Evolutionary conservation across 2,329 filamentous ascomycete genomes (phyloP).

Genomic region (Trichophyton simii): DNA sequence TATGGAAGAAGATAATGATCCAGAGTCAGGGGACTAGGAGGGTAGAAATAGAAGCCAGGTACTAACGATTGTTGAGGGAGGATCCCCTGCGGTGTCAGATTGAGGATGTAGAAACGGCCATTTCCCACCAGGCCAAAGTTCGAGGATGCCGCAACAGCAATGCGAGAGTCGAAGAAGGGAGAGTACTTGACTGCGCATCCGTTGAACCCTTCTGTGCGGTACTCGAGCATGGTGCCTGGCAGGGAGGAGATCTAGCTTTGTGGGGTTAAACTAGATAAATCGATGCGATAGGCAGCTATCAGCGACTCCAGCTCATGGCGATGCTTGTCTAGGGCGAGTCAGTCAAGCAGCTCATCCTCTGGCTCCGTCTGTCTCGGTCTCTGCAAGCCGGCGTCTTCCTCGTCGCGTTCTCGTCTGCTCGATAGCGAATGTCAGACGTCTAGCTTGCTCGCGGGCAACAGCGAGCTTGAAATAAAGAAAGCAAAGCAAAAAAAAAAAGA

Average conservation of each 20-base stretch:
- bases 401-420: neutral
- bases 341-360: neutral
- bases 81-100: conserved; percentile 70
- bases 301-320: neutral
- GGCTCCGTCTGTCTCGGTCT: neutral
- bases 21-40: neutral
- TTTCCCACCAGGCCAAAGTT: conserved; percentile 98
- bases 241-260: neutral
- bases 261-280: neutral
- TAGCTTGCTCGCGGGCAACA: neutral
- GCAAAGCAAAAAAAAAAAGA: neutral
- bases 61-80: conserved; percentile 65
- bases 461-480: neutral
- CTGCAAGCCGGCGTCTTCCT: neutral
- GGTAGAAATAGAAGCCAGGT: conserved; percentile 13
- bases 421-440: too few relatives aligned
- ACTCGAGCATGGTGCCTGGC: conserved; percentile 64
- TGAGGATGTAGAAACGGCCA: conserved; percentile 74
- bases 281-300: neutral
- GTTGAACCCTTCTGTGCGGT: conserved; percentile 84
- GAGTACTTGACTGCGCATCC: conserved; percentile 97
- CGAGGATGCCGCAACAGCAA: conserved; percentile 79
- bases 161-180: conserved; percentile 88
- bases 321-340: neutral
- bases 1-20: neutral